These are phyloP conservation scores for Aspergillus sp. DNA, from an alignment of 2,329 filamentous ascomycete genomes.

Conservation along the genomic window DNA sequence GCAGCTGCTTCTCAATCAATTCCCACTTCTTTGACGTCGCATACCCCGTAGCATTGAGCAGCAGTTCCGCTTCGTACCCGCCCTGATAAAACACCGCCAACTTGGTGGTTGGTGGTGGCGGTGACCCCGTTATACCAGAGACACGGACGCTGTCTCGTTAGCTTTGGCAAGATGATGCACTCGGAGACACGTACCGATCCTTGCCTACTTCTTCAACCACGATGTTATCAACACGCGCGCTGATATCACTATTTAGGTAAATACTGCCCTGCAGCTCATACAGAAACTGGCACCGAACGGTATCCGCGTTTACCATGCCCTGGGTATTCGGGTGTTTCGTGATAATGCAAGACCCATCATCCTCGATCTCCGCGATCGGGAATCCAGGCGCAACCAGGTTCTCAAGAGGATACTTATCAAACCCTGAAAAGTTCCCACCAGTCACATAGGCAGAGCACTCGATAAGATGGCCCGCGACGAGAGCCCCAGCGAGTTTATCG, in stretches of 20 bases:
- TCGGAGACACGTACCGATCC: constrained; percentile 19
- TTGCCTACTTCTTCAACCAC: constrained; percentile 34
- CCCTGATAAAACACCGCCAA: constrained; percentile 51
- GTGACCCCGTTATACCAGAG: constrained; percentile 40
- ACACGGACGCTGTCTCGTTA: constrained; percentile 35
- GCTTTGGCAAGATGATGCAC: neutral
- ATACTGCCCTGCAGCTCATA: constrained; percentile 50
- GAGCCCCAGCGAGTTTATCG: constrained; percentile 49
- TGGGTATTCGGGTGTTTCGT: constrained; percentile 48
- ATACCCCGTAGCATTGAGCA: constrained; percentile 49
- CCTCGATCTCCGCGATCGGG: constrained; percentile 50
- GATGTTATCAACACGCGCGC: constrained; percentile 40
- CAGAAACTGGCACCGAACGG: constrained; percentile 48
- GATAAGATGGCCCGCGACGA: constrained; percentile 54
- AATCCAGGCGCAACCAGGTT: constrained; percentile 45
- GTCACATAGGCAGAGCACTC: constrained; percentile 56
- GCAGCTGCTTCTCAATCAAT: constrained; percentile 48
- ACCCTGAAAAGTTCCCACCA: constrained; percentile 54
- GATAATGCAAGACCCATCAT: constrained; percentile 46
- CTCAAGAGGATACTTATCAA: constrained; percentile 40
- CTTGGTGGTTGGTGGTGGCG: constrained; percentile 52
- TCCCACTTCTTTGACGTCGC: constrained; percentile 50
- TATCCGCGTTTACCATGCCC: constrained; percentile 41
- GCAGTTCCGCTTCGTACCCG: constrained; percentile 47
- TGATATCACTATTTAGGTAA: constrained; percentile 50